Evolutionary conservation across 352 stramenopile species (phyloP).

Genomic region (Pythium dissotocum): DNA sequence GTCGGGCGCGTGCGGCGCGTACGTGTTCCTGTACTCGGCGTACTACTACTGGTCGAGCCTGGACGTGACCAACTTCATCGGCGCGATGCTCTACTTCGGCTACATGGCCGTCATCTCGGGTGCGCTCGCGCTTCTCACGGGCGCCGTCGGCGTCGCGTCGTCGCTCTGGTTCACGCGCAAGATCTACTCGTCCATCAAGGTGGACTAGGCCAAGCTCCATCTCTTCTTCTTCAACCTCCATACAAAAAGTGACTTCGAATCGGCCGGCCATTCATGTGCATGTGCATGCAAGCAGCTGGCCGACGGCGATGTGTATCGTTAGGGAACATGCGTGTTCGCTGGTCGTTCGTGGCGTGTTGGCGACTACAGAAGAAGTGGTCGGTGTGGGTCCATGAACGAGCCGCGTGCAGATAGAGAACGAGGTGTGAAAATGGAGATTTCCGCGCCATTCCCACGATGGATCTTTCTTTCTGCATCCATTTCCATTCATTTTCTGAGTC

Average conservation of each 20-base stretch:
- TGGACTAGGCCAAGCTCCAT: conserved; percentile 81
- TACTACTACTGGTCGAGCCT: conserved; percentile 98
- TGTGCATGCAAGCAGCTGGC: neutral
- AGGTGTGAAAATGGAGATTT: neutral
- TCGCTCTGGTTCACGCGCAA: conserved; percentile 98
- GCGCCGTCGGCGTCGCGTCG: conserved; percentile 95
- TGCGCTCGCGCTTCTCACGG: conserved; percentile 96
- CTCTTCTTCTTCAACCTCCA: neutral
- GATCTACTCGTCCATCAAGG: conserved; percentile 98
- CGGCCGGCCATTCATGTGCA: neutral
- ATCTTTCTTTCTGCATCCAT: neutral
- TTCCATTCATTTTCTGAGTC: neutral
- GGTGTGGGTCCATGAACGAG: neutral
- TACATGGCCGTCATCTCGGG: conserved; percentile 99
- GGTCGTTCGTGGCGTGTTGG: neutral
- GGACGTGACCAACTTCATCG: conserved; percentile 93
- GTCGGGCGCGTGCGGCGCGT: conserved; percentile 94
- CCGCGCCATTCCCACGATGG: neutral
- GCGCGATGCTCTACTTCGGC: conserved; percentile 95
- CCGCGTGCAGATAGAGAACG: neutral
- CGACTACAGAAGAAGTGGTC: neutral
- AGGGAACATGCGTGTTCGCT: conserved; percentile 14
- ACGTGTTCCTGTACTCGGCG: conserved; percentile 99
- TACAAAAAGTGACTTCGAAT: neutral
- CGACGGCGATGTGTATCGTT: conserved; percentile 10